These are phyloP conservation scores for Alloascoidea africana DNA, from an alignment of 805 yeast species.

Conservation along the genomic window DNA sequence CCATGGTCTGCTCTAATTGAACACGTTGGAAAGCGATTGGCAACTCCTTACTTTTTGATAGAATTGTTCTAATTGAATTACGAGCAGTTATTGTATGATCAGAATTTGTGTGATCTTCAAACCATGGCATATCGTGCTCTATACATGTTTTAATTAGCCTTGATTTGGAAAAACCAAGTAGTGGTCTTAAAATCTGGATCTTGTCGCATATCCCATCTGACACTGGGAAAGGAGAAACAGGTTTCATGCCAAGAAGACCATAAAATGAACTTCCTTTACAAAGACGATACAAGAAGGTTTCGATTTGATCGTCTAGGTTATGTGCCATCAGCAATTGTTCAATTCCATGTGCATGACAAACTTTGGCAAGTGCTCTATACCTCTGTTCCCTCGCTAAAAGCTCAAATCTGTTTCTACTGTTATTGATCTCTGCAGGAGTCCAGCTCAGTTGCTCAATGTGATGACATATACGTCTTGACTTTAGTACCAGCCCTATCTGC, in stretches of 20 bases:
- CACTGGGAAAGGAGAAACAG: constrained; percentile 16
- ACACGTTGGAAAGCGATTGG: constrained; percentile 9
- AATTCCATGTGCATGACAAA: constrained; percentile 23
- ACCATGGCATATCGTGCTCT: constrained; percentile 32
- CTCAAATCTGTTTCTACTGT: constrained; percentile 26
- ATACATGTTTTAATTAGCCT: constrained; percentile 31
- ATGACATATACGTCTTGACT: constrained; percentile 17
- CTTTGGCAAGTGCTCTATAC: constrained; percentile 25
- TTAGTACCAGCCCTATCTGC: constrained; percentile 15
- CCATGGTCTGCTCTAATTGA: constrained; percentile 6
- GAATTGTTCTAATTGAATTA: constrained; percentile 32
- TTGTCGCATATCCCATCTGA: neutral
- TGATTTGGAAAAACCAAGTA: constrained; percentile 21
- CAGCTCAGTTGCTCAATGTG: constrained; percentile 17
- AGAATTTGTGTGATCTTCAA: constrained; percentile 53
- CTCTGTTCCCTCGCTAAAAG: constrained; percentile 42
- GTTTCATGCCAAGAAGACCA: constrained; percentile 45
- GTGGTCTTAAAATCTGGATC: constrained; percentile 9
- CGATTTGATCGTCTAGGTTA: constrained; percentile 57
- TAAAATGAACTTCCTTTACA: constrained; percentile 26
- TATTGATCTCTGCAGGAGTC: constrained; percentile 3
- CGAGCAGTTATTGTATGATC: constrained; percentile 40
- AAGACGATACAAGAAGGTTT: constrained; percentile 48
- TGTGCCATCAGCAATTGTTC: constrained; percentile 45
- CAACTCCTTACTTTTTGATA: constrained; percentile 7